Evolutionary conservation across 495 filamentous ascomycete genomes (phyloP).

Genomic region (Friedmanniomyces simplex): DNA sequence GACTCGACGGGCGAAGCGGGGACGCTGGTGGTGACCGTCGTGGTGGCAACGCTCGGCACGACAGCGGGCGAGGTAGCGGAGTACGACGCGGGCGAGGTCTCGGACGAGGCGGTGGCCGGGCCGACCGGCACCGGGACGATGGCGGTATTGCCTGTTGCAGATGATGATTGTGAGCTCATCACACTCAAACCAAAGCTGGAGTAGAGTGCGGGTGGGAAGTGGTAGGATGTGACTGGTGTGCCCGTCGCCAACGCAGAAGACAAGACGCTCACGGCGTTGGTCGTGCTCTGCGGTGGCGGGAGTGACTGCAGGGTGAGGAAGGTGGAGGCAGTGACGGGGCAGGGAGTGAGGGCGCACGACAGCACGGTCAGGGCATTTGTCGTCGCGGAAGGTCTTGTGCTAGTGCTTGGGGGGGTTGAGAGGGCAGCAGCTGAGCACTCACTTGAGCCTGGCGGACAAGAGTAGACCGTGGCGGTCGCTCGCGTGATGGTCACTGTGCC

Average conservation of each 20-base stretch:
- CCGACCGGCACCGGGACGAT: slow-evolving; percentile 3
- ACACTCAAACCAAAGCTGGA: not conserved
- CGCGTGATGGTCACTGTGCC: slow-evolving; percentile 2
- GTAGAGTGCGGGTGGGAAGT: not conserved
- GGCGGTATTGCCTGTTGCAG: not conserved
- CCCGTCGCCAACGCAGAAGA: not conserved
- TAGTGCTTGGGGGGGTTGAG: slow-evolving; percentile 5
- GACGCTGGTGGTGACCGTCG: not conserved
- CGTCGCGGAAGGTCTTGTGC: not conserved
- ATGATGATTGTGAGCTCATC: slow-evolving; percentile 1
- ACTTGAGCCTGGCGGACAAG: slow-evolving; percentile 2
- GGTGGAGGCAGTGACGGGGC: not conserved
- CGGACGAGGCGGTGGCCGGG: not conserved
- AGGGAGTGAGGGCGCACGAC: slow-evolving; percentile 1
- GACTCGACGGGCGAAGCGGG: not conserved
- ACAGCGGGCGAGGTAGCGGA: not conserved
- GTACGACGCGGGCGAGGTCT: not conserved
- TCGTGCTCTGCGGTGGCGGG: not conserved
- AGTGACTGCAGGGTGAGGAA: not conserved
- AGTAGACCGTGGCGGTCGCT: not conserved
- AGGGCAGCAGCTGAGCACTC: slow-evolving; percentile 5
- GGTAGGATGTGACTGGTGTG: not conserved
- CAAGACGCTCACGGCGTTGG: slow-evolving; percentile 4
- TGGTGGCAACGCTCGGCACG: not conserved
- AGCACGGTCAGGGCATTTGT: not conserved